A percentile compares a stretch with the other conserved stretches of the same genome.
Conservation (phyloP, 2,329 filamentous ascomycete genomes). For the Epichloe sibirici region DNA sequence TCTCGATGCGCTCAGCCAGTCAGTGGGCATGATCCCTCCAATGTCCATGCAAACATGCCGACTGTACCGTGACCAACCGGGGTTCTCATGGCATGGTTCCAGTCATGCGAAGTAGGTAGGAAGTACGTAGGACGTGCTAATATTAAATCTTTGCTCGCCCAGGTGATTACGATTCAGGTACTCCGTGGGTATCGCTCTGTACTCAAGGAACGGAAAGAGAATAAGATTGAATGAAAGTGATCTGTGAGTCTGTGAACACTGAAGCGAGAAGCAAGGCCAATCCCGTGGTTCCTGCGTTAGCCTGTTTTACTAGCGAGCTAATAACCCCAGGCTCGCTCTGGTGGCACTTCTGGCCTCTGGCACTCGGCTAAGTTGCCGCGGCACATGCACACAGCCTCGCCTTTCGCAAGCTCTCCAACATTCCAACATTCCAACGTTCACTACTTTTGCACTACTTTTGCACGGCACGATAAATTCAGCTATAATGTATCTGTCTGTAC, state of each 20-base stretch:
- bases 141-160: no score
- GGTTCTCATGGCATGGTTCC: no score
- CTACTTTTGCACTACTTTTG: not conserved
- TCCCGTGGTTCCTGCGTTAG: conserved; percentile 20
- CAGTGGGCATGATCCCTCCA: no score
- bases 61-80: no score
- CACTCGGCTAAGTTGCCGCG: conserved; percentile 9
- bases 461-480: not conserved
- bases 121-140: no score
- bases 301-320: conserved; percentile 8
- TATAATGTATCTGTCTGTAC: not conserved
- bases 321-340: conserved; percentile 8
- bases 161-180: no score
- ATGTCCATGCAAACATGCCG: no score
- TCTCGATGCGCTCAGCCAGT: no score
- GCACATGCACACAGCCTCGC: conserved; percentile 5
- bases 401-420: not conserved
- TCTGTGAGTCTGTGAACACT: no score
- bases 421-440: not conserved
- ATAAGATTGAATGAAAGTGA: no score
- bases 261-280: conserved; percentile 9
- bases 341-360: conserved; percentile 9
- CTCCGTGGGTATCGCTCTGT: no score
- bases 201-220: not conserved
- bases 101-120: no score